These are phyloP conservation scores for Chrysoporthe deuterocubensis DNA, from an alignment of 2,329 filamentous ascomycete genomes.

Conservation along the genomic window DNA sequence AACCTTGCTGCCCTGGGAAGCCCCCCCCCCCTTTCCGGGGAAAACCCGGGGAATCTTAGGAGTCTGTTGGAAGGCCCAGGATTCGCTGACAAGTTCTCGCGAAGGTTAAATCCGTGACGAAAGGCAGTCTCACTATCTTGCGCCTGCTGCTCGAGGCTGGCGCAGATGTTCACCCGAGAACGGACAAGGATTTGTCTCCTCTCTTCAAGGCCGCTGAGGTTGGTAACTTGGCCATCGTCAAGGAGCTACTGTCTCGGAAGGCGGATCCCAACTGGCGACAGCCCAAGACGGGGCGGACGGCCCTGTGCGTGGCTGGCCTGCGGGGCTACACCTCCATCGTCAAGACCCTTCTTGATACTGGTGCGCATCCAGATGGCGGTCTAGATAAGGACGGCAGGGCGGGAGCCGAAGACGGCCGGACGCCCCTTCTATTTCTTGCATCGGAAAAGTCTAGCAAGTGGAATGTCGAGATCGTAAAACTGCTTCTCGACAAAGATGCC, in stretches of 20 bases:
- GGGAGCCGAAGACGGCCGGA: constrained; percentile 48
- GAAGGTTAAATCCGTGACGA: constrained; percentile 38
- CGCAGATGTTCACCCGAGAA: constrained; percentile 41
- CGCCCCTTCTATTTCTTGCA: constrained; percentile 42
- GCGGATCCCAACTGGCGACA: constrained; percentile 40
- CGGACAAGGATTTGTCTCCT: constrained; percentile 42
- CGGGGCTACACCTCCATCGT: constrained; percentile 42
- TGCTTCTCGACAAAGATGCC: constrained; percentile 43
- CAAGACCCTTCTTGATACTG: constrained; percentile 37
- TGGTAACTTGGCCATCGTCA: constrained; percentile 40
- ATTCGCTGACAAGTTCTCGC: not conserved
- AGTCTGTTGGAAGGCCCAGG: not conserved
- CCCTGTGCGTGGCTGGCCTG: constrained; percentile 41
- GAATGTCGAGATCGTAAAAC: constrained; percentile 46
- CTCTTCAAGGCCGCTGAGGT: constrained; percentile 44
- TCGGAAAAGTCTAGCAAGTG: constrained; percentile 42
- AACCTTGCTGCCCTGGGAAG: not conserved
- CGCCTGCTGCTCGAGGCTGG: constrained; percentile 44
- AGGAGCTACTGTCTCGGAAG: constrained; percentile 38
- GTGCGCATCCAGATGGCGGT: constrained; percentile 40
- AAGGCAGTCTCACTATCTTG: constrained; percentile 42
- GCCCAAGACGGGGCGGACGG: constrained; percentile 37
- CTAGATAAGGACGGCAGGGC: constrained; percentile 48
- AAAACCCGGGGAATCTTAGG: not conserved
- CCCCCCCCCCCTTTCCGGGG: no score